Evolutionary conservation across 1,139 yeast species (phyloP).

Genomic region (Geotrichum macrosporum): DNA sequence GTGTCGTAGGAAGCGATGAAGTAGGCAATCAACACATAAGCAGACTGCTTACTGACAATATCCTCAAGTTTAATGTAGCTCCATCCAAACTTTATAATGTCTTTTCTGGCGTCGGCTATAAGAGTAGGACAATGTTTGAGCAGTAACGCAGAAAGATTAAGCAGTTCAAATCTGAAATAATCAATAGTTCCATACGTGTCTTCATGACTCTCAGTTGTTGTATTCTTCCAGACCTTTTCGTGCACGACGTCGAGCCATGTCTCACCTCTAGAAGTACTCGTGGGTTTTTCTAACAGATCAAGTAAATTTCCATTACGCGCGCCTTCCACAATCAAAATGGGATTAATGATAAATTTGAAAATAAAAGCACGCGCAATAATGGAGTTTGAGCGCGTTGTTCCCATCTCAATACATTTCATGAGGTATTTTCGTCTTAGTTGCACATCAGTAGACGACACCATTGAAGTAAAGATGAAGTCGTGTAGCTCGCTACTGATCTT

Average conservation of each 20-base stretch:
- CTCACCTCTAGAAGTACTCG: conserved; percentile 30
- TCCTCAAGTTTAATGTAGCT: conserved; percentile 87
- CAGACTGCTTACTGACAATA: conserved; percentile 83
- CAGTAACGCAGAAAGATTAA: conserved; percentile 76
- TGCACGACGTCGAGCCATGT: conserved; percentile 64
- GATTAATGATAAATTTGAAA: conserved; percentile 59
- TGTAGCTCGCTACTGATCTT: conserved; percentile 49
- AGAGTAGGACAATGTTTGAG: conserved; percentile 63
- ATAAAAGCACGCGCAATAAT: conserved; percentile 59
- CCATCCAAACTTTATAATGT: conserved; percentile 92
- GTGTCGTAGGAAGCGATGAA: conserved; percentile 88
- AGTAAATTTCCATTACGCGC: conserved; percentile 48
- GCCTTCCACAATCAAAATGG: conserved; percentile 63
- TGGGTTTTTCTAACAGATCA: conserved; percentile 42
- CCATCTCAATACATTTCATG: conserved; percentile 48
- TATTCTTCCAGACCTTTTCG: conserved; percentile 67
- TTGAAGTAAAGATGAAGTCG: conserved; percentile 52
- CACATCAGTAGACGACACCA: conserved; percentile 52
- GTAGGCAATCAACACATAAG: conserved; percentile 81
- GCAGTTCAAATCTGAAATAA: conserved; percentile 65
- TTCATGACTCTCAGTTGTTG: conserved; percentile 44
- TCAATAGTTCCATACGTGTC: conserved; percentile 67
- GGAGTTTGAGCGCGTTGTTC: conserved; percentile 25
- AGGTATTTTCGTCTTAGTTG: conserved; percentile 51
- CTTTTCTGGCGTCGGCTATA: conserved; percentile 68